Percentiles rank a stretch among this genome's conserved stretches.
Evolutionary conservation across 1,284 basidiomycete species (phyloP).

Genomic region (Ustilago crameri): DNA sequence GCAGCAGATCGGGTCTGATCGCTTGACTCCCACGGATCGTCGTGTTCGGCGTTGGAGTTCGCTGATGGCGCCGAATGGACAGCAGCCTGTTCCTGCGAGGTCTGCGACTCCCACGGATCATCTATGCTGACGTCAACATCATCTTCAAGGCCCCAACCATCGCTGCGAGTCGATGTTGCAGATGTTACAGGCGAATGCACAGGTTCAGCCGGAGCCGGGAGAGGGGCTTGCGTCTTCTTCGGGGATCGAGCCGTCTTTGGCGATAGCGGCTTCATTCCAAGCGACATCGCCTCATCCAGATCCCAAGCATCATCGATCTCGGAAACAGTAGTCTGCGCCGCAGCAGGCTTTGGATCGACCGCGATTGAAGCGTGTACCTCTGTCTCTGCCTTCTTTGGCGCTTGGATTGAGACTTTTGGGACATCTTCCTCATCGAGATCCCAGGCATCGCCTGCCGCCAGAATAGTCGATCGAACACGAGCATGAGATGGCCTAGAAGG

Average conservation of each 20-base stretch:
- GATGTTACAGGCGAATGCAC: background rate
- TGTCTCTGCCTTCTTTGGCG: background rate
- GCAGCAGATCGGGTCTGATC: no score
- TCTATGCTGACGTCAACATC: conserved; percentile 8
- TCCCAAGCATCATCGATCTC: background rate
- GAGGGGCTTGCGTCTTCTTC: background rate
- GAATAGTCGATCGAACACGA: background rate
- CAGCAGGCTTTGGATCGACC: background rate
- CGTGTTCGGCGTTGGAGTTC: no score
- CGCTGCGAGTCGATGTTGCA: background rate
- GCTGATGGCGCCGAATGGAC: no score
- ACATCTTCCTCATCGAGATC: conserved; percentile 12
- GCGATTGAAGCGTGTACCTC: no score
- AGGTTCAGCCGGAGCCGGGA: background rate
- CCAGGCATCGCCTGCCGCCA: conserved; percentile 9
- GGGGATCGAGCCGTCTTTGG: background rate
- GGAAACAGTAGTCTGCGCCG: background rate
- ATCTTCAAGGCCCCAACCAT: conserved; percentile 28
- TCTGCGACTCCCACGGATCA: conserved; percentile 16
- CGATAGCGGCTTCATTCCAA: background rate
- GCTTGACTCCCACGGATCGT: no score
- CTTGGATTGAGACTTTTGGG: background rate
- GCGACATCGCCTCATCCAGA: background rate
- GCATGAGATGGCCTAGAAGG: background rate
- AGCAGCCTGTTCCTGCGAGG: no score